Conservation (phyloP, 2,329 filamentous ascomycete genomes). For the Apiospora saccharicola region DNA sequence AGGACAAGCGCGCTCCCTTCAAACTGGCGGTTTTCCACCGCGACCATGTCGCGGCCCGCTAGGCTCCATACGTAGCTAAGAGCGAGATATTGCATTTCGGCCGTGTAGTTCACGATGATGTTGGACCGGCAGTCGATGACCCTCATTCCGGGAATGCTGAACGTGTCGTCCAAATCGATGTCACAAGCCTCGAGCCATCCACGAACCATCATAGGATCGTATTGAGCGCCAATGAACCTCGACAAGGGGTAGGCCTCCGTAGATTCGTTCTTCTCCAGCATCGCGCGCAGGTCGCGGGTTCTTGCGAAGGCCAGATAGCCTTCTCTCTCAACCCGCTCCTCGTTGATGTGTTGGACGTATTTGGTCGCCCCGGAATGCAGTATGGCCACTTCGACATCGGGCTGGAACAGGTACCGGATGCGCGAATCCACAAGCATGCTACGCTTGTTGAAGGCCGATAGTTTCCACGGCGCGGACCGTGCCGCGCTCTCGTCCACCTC, state of each 20-base stretch:
- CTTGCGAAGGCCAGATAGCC: background rate
- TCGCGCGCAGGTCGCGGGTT: background rate
- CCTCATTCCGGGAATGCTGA: slow-evolving; percentile 6
- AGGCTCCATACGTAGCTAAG: slow-evolving; percentile 27
- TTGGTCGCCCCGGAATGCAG: background rate
- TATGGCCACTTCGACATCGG: background rate
- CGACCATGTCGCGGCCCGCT: background rate
- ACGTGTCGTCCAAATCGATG: background rate
- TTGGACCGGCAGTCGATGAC: slow-evolving; percentile 25
- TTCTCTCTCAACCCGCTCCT: background rate
- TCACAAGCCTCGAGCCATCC: slow-evolving; percentile 13
- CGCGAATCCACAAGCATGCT: background rate
- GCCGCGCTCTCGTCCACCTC: background rate
- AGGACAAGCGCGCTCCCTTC: slow-evolving; percentile 23
- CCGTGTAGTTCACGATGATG: slow-evolving; percentile 1
- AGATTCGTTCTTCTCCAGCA: background rate
- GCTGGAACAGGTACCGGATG: background rate
- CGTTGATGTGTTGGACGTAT: slow-evolving; percentile 19
- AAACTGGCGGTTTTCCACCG: background rate
- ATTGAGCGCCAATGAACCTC: background rate
- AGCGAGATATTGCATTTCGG: slow-evolving; percentile 21
- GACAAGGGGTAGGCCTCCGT: background rate
- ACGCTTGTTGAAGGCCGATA: slow-evolving; percentile 8
- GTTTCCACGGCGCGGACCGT: background rate
- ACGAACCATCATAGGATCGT: background rate